phyloP scores from a whole-genome alignment of 108 stramenopile genomes.

The Fragilariopsis cylindrus region DNA sequence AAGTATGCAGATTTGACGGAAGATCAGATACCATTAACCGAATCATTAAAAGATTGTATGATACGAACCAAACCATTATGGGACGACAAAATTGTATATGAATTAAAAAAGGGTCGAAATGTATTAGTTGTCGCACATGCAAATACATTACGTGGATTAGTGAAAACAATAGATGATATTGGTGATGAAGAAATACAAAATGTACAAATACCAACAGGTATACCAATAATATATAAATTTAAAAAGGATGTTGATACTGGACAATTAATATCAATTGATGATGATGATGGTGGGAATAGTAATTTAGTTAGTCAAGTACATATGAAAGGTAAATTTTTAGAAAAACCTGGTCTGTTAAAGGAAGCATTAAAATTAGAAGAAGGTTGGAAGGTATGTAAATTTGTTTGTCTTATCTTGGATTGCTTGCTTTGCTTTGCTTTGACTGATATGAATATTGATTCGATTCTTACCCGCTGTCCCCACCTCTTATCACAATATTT shows the following conservation, averaged over 20 bases:
- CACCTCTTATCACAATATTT: no score
- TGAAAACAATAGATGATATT: constrained; percentile 51
- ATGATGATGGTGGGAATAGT: constrained; percentile 47
- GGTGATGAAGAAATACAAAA: constrained; percentile 74
- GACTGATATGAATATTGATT: no score
- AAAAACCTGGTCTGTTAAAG: constrained; percentile 85
- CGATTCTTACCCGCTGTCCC: no score
- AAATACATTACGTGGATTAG: constrained; percentile 76
- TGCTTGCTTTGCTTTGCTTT: no score
- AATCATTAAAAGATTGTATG: constrained; percentile 90
- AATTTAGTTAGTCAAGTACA: constrained; percentile 54
- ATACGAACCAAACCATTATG: constrained; percentile 82
- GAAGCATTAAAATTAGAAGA: constrained; percentile 84
- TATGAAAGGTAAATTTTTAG: constrained; percentile 84
- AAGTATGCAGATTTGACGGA: constrained; percentile 75
- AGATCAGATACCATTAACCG: constrained; percentile 87
- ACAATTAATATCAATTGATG: constrained; percentile 44
- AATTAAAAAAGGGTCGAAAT: constrained; percentile 80
- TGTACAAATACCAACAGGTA: constrained; percentile 93
- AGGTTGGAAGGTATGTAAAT: constrained; percentile 48
- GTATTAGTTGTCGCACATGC: constrained; percentile 95
- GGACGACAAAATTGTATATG: constrained; percentile 82
- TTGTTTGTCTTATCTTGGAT: no score
- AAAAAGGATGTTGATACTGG: constrained; percentile 50
- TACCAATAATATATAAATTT: constrained; percentile 94